Conservation (phyloP, 345 rosid genomes). For the Eucalyptus sp. region DNA sequence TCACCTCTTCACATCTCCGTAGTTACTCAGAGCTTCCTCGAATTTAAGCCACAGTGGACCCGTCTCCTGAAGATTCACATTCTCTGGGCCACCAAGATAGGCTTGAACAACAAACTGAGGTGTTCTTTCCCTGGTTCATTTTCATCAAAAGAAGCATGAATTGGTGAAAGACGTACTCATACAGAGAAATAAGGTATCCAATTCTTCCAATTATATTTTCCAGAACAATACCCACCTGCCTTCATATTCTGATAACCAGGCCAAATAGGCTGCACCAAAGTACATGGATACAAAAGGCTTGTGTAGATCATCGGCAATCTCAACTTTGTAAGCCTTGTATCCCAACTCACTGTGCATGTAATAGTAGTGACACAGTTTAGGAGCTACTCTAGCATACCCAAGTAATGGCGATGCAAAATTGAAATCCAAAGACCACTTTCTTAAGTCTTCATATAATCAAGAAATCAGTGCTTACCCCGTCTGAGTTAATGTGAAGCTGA, state of each 20-base stretch:
- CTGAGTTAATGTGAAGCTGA: background rate
- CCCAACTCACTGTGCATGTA: constrained; percentile 56
- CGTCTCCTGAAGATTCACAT: constrained; percentile 40
- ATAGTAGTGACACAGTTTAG: background rate
- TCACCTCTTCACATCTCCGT: constrained; percentile 52
- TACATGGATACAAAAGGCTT: constrained; percentile 88
- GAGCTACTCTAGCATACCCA: background rate
- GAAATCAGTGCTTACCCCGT: background rate
- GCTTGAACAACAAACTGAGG: constrained; percentile 78
- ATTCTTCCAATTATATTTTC: background rate
- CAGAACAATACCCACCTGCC: constrained; percentile 38
- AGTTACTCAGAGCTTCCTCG: constrained; percentile 64
- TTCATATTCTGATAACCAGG: constrained; percentile 78
- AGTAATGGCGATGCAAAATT: too few relatives aligned
- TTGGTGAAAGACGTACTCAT: background rate
- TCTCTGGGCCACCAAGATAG: constrained; percentile 56
- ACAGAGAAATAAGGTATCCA: background rate
- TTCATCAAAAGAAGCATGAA: background rate
- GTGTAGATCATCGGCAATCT: constrained; percentile 49
- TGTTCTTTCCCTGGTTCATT: constrained; percentile 39
- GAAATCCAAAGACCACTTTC: background rate
- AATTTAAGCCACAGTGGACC: constrained; percentile 71
- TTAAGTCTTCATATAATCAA: background rate
- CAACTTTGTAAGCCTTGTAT: constrained; percentile 64
- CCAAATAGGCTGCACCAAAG: constrained; percentile 77